Percentiles rank a stretch among this genome's conserved stretches.
phyloP scores from a whole-genome alignment of 306 rosid species.

The Heteromeles arbutifolia region DNA sequence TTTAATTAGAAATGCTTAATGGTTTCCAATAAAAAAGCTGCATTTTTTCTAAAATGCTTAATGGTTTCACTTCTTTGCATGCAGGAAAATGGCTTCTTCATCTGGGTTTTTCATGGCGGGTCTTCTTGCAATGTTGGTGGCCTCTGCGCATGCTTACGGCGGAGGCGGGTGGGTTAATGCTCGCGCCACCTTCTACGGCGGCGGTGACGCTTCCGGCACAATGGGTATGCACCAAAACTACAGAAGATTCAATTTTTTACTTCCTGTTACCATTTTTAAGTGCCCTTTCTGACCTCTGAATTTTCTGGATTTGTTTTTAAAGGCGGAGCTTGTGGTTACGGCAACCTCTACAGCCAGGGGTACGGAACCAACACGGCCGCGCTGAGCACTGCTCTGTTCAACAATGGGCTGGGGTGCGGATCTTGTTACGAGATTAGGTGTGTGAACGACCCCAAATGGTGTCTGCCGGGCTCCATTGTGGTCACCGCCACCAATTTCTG shows the following conservation, averaged over 20 bases:
- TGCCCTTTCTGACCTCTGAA: not conserved
- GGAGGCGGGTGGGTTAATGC: slow-evolving; percentile 84
- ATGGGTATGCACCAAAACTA: slow-evolving; percentile 56
- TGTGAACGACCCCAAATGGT: slow-evolving; percentile 61
- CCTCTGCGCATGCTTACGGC: slow-evolving; percentile 45
- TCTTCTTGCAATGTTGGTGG: slow-evolving; percentile 39
- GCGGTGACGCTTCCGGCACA: slow-evolving; percentile 97
- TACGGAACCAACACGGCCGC: slow-evolving; percentile 99
- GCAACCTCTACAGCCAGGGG: slow-evolving; percentile 92
- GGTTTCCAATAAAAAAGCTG: slow-evolving; percentile 5
- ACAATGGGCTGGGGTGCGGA: slow-evolving; percentile 88
- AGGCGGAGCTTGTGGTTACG: slow-evolving; percentile 99
- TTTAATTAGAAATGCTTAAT: not conserved
- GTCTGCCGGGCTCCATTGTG: slow-evolving; percentile 83
- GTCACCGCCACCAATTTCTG: slow-evolving; percentile 98
- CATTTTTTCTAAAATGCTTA: not conserved
- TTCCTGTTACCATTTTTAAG: not conserved
- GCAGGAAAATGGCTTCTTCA: slow-evolving; percentile 60
- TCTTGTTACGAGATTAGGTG: slow-evolving; percentile 87
- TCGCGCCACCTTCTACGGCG: slow-evolving; percentile 95
- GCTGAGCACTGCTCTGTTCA: slow-evolving; percentile 88
- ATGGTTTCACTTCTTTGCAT: slow-evolving; percentile 17
- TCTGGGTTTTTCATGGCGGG: slow-evolving; percentile 32
- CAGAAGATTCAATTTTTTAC: not conserved
- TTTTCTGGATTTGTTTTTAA: not conserved